phyloP scores from a whole-genome alignment of 2,329 filamentous ascomycete genomes.

The Sclerotinia nivalis region DNA sequence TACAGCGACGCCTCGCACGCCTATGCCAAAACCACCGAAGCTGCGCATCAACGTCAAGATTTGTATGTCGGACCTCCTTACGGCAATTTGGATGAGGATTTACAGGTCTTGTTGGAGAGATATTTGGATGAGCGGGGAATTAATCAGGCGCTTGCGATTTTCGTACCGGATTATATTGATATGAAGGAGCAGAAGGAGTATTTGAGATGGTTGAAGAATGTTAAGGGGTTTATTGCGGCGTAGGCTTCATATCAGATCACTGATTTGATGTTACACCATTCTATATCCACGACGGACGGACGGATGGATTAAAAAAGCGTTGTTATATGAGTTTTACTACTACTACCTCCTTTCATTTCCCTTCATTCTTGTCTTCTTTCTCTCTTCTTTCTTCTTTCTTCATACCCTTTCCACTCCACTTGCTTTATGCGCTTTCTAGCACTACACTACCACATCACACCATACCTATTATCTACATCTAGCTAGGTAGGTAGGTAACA shows the following conservation, averaged over 20 bases:
- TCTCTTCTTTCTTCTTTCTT: background rate
- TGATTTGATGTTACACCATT: background rate
- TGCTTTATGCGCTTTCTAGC: background rate
- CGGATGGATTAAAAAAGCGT: conserved; percentile 4
- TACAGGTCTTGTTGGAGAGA: conserved; percentile 87
- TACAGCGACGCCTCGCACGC: conserved; percentile 78
- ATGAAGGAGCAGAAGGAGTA: conserved; percentile 99
- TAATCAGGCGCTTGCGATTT: conserved; percentile 80
- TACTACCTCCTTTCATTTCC: background rate
- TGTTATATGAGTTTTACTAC: conserved; percentile 8
- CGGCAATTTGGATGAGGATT: conserved; percentile 90
- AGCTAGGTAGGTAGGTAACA: too few species aligned
- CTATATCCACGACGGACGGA: background rate
- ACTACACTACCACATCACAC: too few species aligned
- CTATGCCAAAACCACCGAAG: conserved; percentile 72
- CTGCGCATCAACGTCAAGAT: conserved; percentile 72
- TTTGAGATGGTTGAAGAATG: conserved; percentile 80
- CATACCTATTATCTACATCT: background rate
- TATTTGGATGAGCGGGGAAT: conserved; percentile 95
- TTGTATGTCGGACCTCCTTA: conserved; percentile 91
- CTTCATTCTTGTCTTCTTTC: conserved; percentile 33
- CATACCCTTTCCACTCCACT: conserved; percentile 22
- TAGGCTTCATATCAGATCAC: conserved; percentile 43
- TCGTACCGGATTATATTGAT: conserved; percentile 95
- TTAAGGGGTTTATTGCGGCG: conserved; percentile 82